These are phyloP conservation scores for Backusella mclennaniae DNA, from an alignment of 192 early-diverging fungal species.

Conservation along the genomic window DNA sequence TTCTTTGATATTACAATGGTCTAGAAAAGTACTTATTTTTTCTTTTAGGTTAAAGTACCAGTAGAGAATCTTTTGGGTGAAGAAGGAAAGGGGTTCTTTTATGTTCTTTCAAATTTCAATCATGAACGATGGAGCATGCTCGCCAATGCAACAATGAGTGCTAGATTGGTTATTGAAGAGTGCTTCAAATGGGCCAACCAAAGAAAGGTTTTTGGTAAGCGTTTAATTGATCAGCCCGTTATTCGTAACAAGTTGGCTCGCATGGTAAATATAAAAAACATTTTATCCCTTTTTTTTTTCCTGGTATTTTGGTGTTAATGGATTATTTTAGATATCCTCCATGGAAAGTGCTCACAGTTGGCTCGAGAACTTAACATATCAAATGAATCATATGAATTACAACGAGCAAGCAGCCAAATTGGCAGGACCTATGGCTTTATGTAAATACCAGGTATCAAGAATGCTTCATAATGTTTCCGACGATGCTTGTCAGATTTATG, in stretches of 20 bases:
- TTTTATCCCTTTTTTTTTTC: not conserved
- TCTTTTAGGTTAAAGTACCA: conserved; percentile 56
- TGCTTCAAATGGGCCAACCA: conserved; percentile 73
- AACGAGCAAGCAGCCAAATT: conserved; percentile 57
- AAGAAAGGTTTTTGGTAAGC: conserved; percentile 68
- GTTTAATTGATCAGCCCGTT: conserved; percentile 65
- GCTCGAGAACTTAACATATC: conserved; percentile 62
- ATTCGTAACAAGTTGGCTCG: conserved; percentile 65
- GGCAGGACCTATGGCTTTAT: conserved; percentile 63
- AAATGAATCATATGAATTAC: conserved; percentile 68
- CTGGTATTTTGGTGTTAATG: not conserved
- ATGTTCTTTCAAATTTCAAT: conserved; percentile 73
- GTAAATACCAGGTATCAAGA: conserved; percentile 57
- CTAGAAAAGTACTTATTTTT: not conserved
- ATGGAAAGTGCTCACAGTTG: conserved; percentile 53
- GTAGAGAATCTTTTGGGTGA: conserved; percentile 69
- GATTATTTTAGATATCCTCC: conserved; percentile 29
- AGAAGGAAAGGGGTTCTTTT: conserved; percentile 61
- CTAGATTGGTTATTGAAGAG: conserved; percentile 54
- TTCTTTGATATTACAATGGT: not conserved
- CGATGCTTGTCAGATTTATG: conserved; percentile 70
- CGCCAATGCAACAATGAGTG: conserved; percentile 23
- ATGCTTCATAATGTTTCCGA: conserved; percentile 59
- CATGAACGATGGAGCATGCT: conserved; percentile 64
- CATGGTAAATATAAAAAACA: conserved; percentile 41